Base-by-base conservation (phyloP, 2,329 filamentous ascomycete species). In the Diaporthe eres region DNA sequence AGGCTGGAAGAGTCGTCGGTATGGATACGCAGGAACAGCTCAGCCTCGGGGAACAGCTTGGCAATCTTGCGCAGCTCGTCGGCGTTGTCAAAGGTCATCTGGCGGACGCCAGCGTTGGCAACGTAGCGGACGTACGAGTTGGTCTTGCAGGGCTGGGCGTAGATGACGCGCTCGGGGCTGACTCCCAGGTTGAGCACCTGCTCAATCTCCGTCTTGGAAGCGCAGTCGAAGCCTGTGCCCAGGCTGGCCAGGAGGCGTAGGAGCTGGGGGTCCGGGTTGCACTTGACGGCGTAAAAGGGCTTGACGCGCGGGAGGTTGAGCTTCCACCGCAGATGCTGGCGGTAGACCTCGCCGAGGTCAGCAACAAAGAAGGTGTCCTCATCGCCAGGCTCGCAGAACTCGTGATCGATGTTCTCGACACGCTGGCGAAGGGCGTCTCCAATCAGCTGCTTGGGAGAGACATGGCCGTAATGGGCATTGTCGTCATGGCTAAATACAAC, bases 81-180 rank as follows among this genome's bases (percentile, higher is more conserved):
- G 83, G 94, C 92, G 81, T 99, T 99, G 90, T 99, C 97, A 83
- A 99, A 98, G 3, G 97, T 99, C 96, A 99, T 98, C 89, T 98
- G 95, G 87, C 94, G 96, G 83, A 99, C 97, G 80, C 94, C 94
- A 79, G 93, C 89, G 83, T 92, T 90, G 82, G 94, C 92, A 78
- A 97, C 97, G 82, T 96, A 98, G 82, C 96, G 95, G 78, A 99
- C 90, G 85, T 98, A 98, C 65, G 96, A 98, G 88, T 97, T 98
- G 82, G 97, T 99, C 92, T 99, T 99, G 94, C 97, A 98, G 74
- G 97, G 97, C 87, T 99, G 97, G 68, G 97, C 97, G 83, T 98
- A 99, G 87, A 99, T 98, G 88, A 99, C 97, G 84, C 96, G 95
- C 79, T 92, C 91, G 17, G 97, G 94, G 82, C 94, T 93, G 79